Conservation (phyloP, 331 rosid species). For the Rhamnella rubrinervis region DNA sequence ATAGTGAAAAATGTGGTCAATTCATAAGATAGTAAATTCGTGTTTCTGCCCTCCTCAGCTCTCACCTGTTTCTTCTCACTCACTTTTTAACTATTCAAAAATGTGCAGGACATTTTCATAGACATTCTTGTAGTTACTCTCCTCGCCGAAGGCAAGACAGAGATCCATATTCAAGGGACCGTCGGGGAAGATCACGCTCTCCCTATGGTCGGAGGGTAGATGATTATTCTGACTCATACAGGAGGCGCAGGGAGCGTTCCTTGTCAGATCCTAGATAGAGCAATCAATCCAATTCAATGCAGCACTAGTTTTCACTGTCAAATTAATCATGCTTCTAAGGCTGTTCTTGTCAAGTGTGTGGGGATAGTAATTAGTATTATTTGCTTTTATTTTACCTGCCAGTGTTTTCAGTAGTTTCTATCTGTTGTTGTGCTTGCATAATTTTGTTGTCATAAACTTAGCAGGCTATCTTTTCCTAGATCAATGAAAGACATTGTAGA, state of each 20-base stretch:
- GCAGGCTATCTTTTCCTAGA: too few species aligned
- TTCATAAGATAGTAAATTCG: not conserved
- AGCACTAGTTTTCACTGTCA: not conserved
- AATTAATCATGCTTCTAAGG: not conserved
- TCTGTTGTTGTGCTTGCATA: not conserved
- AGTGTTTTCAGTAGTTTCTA: not conserved
- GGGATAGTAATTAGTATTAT: not conserved
- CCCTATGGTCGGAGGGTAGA: slow-evolving; percentile 33
- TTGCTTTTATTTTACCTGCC: not conserved
- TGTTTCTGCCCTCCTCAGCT: too few species aligned
- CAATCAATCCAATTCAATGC: not conserved
- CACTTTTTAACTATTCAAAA: too few species aligned
- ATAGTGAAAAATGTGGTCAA: not conserved
- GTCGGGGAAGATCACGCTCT: slow-evolving; percentile 42
- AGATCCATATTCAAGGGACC: slow-evolving; percentile 35
- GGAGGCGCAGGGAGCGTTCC: slow-evolving; percentile 34
- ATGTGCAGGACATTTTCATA: slow-evolving; percentile 28
- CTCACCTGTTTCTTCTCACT: too few species aligned
- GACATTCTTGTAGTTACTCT: slow-evolving; percentile 45
- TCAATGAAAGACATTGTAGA: too few species aligned
- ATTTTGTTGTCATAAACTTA: too few species aligned
- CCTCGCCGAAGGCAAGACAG: slow-evolving; percentile 39
- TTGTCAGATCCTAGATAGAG: slow-evolving; percentile 15
- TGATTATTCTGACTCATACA: slow-evolving; percentile 26
- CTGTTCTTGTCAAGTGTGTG: not conserved